Percentiles rank a stretch among this genome's conserved stretches.
phyloP scores from a whole-genome alignment of 345 rosid species.

The Mercurialis annua region DNA sequence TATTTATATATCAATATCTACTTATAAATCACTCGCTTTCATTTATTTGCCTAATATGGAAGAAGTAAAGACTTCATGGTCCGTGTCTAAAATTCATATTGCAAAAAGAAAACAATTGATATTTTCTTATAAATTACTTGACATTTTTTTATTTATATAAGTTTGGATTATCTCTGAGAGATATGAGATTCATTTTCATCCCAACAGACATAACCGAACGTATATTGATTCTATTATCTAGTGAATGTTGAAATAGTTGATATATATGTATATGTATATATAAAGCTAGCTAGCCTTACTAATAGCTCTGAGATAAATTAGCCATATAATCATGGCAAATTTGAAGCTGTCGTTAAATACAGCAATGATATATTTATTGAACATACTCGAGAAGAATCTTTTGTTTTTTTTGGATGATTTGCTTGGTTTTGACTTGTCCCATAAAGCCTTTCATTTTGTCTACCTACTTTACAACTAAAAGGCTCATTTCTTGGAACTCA shows the following conservation, averaged over 20 bases:
- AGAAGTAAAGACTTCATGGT: too few species aligned
- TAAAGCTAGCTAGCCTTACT: not conserved
- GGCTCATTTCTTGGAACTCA: constrained; percentile 17
- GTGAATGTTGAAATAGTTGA: not conserved
- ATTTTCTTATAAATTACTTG: too few species aligned
- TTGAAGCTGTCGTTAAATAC: not conserved
- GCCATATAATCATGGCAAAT: not conserved
- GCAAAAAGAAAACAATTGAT: not conserved
- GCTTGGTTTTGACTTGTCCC: constrained; percentile 30
- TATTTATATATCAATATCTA: too few species aligned
- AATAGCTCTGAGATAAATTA: not conserved
- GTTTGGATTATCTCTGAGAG: not conserved
- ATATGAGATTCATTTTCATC: too few species aligned
- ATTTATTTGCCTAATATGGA: too few species aligned
- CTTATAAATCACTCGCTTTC: too few species aligned
- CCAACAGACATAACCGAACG: too few species aligned
- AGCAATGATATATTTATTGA: not conserved
- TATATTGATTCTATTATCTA: too few species aligned
- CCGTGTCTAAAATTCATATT: too few species aligned
- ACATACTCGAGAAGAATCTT: constrained; percentile 22
- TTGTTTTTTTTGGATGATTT: constrained; percentile 19
- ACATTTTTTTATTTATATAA: not conserved
- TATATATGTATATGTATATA: too few species aligned
- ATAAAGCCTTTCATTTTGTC: constrained; percentile 18
- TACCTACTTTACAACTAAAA: constrained; percentile 13